Evolutionary conservation across 2,329 filamentous ascomycete species (phyloP).

Genomic region (Fusarium sp.): DNA sequence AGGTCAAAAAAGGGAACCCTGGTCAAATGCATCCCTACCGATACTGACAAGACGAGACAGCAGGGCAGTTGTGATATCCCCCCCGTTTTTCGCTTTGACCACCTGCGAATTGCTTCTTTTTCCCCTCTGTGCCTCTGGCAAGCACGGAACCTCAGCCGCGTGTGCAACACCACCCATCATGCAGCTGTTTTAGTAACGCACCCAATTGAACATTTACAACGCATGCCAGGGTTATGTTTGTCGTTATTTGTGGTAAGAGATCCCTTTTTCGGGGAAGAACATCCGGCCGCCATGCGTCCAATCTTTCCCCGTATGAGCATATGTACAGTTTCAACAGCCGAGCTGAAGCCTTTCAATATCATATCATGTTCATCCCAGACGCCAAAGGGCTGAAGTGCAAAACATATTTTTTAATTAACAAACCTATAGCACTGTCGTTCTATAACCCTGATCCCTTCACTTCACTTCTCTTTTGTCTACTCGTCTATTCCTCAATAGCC

Average conservation of each 20-base stretch:
- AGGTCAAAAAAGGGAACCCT: not conserved
- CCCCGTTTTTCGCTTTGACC: conserved; percentile 8
- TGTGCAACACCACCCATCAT: conserved; percentile 17
- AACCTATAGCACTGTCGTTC: not conserved
- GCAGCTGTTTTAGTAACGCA: conserved; percentile 7
- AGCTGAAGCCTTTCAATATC: conserved; percentile 6
- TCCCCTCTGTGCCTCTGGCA: not conserved
- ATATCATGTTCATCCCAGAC: conserved; percentile 7
- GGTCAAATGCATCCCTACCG: not conserved
- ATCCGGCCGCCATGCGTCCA: conserved; percentile 1
- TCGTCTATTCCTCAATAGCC: conserved; percentile 16
- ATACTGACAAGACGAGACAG: no score
- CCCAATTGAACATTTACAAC: conserved; percentile 10
- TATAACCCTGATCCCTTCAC: not conserved
- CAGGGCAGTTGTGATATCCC: no score
- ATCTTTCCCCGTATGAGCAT: not conserved
- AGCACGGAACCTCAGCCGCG: conserved; percentile 9
- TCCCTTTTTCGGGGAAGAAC: not conserved
- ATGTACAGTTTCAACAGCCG: not conserved
- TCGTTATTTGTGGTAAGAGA: not conserved
- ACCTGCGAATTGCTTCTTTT: conserved; percentile 16
- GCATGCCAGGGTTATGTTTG: conserved; percentile 3
- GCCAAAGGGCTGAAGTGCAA: conserved; percentile 5
- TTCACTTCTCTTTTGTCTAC: conserved; percentile 25
- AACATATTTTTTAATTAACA: conserved; percentile 8